Base-by-base conservation (phyloP, 2,329 filamentous ascomycete genomes). In the Colletotrichum scovillei region DNA sequence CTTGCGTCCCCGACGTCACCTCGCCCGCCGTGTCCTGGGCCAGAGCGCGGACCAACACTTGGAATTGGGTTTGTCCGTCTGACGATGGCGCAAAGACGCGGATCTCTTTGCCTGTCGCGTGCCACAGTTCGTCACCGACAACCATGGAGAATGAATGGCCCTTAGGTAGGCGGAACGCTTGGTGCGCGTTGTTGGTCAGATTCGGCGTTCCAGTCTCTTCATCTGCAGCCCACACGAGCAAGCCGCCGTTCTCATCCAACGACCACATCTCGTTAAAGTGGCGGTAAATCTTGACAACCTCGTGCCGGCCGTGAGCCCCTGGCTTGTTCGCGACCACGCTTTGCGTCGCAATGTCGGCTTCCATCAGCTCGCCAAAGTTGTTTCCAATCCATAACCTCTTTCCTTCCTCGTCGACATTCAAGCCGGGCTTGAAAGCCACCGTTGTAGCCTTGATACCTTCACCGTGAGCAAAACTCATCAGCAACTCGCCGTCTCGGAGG, bases 261-360 rank as follows among this genome's bases (percentile, higher is more conserved):
- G 95, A 95, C 97, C 97, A 99, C 81, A 99, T 90, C 78, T 98
- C 94, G 76, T 95, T 94, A 75, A 91, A 92, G 81, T 97, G 93
- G 52, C 97, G 91, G 79, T 94, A 93, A 55, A 99, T 97, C 77
- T 92, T 94, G 75, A 94, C 90, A 63, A 99, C 89, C 77, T 97
- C 94, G 74, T 91, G 89, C 55, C 94, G 91, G 8, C 92, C 91
- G 78, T 98, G 97, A 2, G 94, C 93, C 63, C 88, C 91, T 2
- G 89, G 84, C 77, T 93, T 94, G 22, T 89, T 93, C 32, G 89
- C 87, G 16, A 94, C 86, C 58, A 98, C 87, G 46, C 88, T 90
- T 79, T 95, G 92, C 0, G 91, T 92, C 2, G 87, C 85, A 67
- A 98, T 90, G 80, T 99, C 95, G 57, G 97, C 89, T 83, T 99